These are phyloP conservation scores for Trichoderma harzianum DNA, from an alignment of 2,329 filamentous ascomycete species.

Conservation along the genomic window DNA sequence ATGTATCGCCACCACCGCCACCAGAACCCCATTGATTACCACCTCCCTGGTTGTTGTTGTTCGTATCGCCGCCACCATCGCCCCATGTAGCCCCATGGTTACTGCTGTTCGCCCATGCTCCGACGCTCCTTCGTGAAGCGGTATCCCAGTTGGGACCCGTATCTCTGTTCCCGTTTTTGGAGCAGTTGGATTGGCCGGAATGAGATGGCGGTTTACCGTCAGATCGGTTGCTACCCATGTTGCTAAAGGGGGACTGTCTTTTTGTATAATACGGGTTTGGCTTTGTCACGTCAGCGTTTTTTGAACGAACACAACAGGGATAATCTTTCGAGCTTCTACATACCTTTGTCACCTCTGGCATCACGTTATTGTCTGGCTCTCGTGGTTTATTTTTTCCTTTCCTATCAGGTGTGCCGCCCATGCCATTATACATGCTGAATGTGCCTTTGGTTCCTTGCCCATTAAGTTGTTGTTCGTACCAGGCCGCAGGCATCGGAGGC, in stretches of 20 bases:
- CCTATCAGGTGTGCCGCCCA: neutral
- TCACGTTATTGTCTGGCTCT: slow-evolving; percentile 19
- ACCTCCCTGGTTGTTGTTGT: slow-evolving; percentile 1
- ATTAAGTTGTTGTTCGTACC: neutral
- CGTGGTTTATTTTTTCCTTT: neutral
- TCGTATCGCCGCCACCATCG: neutral
- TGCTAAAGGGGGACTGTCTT: slow-evolving; percentile 23
- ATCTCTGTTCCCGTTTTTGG: slow-evolving; percentile 13
- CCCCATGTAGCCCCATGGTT: slow-evolving; percentile 2
- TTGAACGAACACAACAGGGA: no score
- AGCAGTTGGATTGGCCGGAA: neutral
- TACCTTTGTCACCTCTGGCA: slow-evolving; percentile 6
- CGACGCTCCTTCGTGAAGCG: neutral
- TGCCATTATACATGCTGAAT: neutral
- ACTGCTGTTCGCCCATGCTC: slow-evolving; percentile 9
- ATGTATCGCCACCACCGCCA: neutral
- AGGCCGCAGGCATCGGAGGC: neutral
- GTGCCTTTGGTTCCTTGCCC: slow-evolving; percentile 15
- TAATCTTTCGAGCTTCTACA: neutral
- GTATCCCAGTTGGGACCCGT: neutral
- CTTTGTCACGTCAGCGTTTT: neutral
- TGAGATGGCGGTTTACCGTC: slow-evolving; percentile 8
- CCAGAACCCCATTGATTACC: neutral
- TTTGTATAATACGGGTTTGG: slow-evolving; percentile 15
- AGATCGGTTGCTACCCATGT: slow-evolving; percentile 19